Evolutionary conservation across 768 basidiomycete genomes (phyloP).

Genomic region (Lactarius tabidus): DNA sequence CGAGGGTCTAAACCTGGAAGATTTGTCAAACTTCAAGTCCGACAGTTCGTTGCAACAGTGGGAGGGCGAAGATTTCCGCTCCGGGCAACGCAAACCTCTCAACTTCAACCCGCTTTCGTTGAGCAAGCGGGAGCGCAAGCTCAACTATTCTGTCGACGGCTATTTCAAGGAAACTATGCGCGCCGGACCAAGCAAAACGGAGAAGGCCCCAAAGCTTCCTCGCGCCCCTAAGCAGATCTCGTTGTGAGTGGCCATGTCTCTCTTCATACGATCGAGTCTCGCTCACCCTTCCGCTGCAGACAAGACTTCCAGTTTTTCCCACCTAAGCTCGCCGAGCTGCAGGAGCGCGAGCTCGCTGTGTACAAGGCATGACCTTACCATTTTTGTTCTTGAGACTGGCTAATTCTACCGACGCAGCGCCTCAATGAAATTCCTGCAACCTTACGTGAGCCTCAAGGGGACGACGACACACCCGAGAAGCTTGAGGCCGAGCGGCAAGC

Average conservation of each 20-base stretch:
- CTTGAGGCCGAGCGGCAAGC: constrained; percentile 74
- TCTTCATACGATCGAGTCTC: neutral
- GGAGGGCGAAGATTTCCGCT: constrained; percentile 92
- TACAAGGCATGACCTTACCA: constrained; percentile 51
- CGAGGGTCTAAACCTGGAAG: constrained; percentile 88
- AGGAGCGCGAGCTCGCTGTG: constrained; percentile 81
- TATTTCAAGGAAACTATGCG: constrained; percentile 94
- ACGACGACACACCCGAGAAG: constrained; percentile 77
- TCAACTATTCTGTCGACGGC: constrained; percentile 90
- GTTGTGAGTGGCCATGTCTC: constrained; percentile 47
- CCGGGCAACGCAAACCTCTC: constrained; percentile 66
- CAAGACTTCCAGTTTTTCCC: constrained; percentile 99
- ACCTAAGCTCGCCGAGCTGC: constrained; percentile 68
- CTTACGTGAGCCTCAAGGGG: constrained; percentile 58
- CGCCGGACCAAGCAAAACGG: constrained; percentile 69
- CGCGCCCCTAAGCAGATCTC: constrained; percentile 84
- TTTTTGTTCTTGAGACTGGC: neutral
- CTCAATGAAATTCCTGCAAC: constrained; percentile 64
- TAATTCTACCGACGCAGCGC: constrained; percentile 38
- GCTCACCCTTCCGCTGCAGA: constrained; percentile 37
- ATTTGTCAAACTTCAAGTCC: constrained; percentile 94
- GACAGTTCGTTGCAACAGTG: constrained; percentile 89
- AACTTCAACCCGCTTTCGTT: constrained; percentile 79
- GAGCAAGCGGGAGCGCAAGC: constrained; percentile 90
- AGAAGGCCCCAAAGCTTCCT: constrained; percentile 79